These are phyloP conservation scores for Echinochloa phyllopogon DNA, from an alignment of 176 grass and related monocot genomes.

Conservation along the genomic window DNA sequence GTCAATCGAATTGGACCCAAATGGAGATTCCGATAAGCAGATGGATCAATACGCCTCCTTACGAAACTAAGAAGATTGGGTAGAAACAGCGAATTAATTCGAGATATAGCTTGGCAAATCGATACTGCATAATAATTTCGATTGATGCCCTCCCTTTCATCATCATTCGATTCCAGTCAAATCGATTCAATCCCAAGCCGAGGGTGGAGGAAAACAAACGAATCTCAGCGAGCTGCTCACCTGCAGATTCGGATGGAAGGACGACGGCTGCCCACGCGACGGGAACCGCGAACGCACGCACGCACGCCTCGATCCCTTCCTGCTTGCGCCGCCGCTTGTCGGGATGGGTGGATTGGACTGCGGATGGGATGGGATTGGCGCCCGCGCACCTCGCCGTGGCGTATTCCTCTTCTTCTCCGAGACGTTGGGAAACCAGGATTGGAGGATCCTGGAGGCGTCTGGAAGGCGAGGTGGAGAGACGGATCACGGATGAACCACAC, in stretches of 20 bases:
- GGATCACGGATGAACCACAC: neutral
- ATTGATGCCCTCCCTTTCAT: neutral
- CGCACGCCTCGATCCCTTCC: neutral
- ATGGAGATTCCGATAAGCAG: neutral
- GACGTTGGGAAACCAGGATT: constrained; percentile 6
- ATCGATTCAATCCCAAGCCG: neutral
- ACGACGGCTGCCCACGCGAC: neutral
- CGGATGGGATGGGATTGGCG: neutral
- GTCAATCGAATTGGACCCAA: neutral
- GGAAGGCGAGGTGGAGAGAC: neutral
- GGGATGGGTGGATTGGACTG: neutral
- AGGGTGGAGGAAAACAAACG: neutral
- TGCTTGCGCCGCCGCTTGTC: neutral
- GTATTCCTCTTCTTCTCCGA: neutral
- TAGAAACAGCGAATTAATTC: neutral
- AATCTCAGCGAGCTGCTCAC: constrained; percentile 7
- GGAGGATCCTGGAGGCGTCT: constrained; percentile 24
- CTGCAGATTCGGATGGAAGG: neutral
- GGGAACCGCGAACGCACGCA: too few relatives aligned
- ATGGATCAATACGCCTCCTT: neutral
- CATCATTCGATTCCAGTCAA: neutral
- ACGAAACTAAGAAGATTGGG: neutral
- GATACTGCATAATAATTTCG: neutral
- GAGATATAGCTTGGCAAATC: neutral
- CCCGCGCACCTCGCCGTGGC: neutral